Base-by-base conservation (phyloP, 169 alveolate genomes). In the Plasmodium billcollinsi region DNA sequence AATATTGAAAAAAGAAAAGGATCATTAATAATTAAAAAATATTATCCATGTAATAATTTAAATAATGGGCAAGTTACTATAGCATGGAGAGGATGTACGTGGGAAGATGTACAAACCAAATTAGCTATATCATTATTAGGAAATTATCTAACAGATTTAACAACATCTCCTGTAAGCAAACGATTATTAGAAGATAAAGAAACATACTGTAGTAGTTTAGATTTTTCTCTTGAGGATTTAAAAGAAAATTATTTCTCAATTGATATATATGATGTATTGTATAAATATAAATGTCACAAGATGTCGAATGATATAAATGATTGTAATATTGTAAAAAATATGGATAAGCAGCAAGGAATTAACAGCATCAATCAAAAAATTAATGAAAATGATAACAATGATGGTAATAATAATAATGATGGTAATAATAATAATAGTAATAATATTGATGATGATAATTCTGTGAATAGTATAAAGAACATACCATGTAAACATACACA, bases 81-180 rank as follows among this genome's bases (percentile, higher is more conserved):
- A 52, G 90, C 94, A 8, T 94, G 96, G 96, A 88, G 96, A 63
- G 96, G 96, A 5, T 94, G 95, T 9, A 18, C 26, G 2, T 94
- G 95, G 95, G 15, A 66, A 0, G 93, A 92, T 12, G 89, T 85
- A 54, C 90, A 94, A 74, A 29, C 73, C 9, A 74, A 61, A 21
- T 50, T 92, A 43, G 92, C 96, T 9, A 21, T 94, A 0, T 50
- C 92, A 3, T n/a, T 94, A 4, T 8, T 94, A 91, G 96, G 96
- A 2, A 92, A 89, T 39, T 94, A 94, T 43, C 63, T 94, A 24
- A 85, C 90, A 20, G 91, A 88, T 29, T 56, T 94, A 21, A 86
- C 95, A 7, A 71, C 93, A 9, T 91, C 96, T 21, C 96, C 96
- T 1, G 47, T 94, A 66, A 93, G 89, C 45, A 78, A 94, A 73